A percentile compares a stretch with the other conserved stretches of the same genome.
These are phyloP conservation scores for Fusarium mexicanum DNA, from an alignment of 2,329 filamentous ascomycete species.

Conservation along the genomic window DNA sequence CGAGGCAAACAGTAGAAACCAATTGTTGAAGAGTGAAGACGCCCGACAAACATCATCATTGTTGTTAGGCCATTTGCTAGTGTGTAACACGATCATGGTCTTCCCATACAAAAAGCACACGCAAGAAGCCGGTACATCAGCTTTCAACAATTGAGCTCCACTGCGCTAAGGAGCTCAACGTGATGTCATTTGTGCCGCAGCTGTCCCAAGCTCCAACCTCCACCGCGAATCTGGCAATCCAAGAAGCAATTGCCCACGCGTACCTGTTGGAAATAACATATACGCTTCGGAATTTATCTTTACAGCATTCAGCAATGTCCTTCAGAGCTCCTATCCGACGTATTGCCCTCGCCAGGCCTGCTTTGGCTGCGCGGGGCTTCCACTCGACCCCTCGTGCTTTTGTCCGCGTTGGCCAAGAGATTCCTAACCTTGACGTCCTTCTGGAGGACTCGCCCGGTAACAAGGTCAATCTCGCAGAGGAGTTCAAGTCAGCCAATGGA, in stretches of 20 bases:
- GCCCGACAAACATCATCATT: background rate
- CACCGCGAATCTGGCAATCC: constrained; percentile 7
- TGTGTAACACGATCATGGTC: background rate
- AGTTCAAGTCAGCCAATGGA: constrained; percentile 76
- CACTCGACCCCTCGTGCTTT: constrained; percentile 69
- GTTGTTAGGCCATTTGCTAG: background rate
- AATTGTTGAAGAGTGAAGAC: background rate
- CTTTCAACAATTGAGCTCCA: background rate
- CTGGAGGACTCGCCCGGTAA: constrained; percentile 89
- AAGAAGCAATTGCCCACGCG: constrained; percentile 27
- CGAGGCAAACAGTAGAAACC: background rate
- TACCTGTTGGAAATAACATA: constrained; percentile 1
- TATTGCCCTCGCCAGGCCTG: constrained; percentile 45
- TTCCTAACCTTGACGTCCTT: constrained; percentile 81
- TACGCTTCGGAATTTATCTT: background rate
- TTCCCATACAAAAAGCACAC: background rate
- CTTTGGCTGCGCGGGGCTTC: constrained; percentile 58
- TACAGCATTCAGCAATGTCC: constrained; percentile 44
- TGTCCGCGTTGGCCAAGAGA: constrained; percentile 80
- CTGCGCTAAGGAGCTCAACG: constrained; percentile 23
- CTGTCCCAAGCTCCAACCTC: constrained; percentile 20
- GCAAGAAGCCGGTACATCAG: background rate
- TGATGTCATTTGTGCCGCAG: constrained; percentile 39
- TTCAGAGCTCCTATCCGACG: constrained; percentile 51
- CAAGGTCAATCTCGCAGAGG: constrained; percentile 86